These are phyloP conservation scores for Fusarium pilosicola DNA, from an alignment of 2,329 filamentous ascomycete species.

Conservation along the genomic window DNA sequence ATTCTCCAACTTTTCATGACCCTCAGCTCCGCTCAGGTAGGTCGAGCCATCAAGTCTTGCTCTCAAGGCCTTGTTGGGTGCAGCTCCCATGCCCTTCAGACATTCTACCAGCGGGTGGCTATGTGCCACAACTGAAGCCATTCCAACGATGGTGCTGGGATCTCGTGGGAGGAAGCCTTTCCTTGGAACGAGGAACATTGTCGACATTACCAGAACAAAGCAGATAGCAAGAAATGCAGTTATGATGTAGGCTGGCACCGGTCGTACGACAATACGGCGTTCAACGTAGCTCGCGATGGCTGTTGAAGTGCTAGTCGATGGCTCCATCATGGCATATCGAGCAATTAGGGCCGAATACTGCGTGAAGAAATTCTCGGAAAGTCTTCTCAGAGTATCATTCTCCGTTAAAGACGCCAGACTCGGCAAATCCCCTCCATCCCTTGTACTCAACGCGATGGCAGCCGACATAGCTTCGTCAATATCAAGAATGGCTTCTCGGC, in stretches of 20 bases:
- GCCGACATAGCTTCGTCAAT: slow-evolving; percentile 49
- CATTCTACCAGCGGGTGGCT: slow-evolving; percentile 50
- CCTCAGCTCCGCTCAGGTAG: slow-evolving; percentile 50
- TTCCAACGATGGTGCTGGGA: slow-evolving; percentile 48
- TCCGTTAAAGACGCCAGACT: slow-evolving; percentile 42
- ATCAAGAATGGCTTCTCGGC: slow-evolving; percentile 40
- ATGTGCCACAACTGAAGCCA: slow-evolving; percentile 50
- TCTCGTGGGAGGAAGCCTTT: slow-evolving; percentile 50
- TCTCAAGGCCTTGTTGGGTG: slow-evolving; percentile 41
- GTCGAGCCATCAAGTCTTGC: slow-evolving; percentile 42
- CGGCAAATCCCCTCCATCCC: slow-evolving; percentile 29
- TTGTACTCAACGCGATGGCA: slow-evolving; percentile 44
- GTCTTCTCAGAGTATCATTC: slow-evolving; percentile 32
- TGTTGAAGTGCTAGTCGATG: slow-evolving; percentile 19
- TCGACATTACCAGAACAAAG: slow-evolving; percentile 33
- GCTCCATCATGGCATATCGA: slow-evolving; percentile 45
- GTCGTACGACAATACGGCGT: slow-evolving; percentile 46
- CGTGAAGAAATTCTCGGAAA: slow-evolving; percentile 47
- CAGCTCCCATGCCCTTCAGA: slow-evolving; percentile 49
- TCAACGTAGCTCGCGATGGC: slow-evolving; percentile 43
- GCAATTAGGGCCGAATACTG: slow-evolving; percentile 50
- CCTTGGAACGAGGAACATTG: slow-evolving; percentile 40
- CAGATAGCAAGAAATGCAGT: slow-evolving; percentile 44
- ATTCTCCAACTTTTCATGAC: slow-evolving; percentile 47
- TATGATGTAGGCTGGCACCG: slow-evolving; percentile 47